Evolutionary conservation across 2,329 filamentous ascomycete species (phyloP).

Genomic region (Fusarium sp.): DNA sequence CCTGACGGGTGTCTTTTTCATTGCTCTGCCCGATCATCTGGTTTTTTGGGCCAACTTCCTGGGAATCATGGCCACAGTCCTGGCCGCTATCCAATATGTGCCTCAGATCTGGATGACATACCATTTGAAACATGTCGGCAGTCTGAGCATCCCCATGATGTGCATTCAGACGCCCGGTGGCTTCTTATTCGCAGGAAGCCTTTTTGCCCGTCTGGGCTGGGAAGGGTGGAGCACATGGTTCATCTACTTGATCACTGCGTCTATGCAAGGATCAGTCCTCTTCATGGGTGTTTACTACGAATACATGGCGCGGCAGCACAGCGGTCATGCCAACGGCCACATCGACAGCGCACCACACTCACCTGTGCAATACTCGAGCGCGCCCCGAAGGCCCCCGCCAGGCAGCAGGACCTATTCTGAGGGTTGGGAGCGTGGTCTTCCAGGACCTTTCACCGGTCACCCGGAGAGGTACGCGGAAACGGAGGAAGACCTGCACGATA

Average conservation of each 20-base stretch:
- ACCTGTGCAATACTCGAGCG: conserved; percentile 41
- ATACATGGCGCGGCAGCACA: conserved; percentile 55
- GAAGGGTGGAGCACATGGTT: conserved; percentile 97
- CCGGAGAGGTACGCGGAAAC: conserved; percentile 63
- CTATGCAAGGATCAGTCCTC: conserved; percentile 84
- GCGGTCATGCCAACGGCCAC: conserved; percentile 37
- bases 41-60: conserved; percentile 86
- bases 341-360: conserved; percentile 44
- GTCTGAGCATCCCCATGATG: conserved; percentile 97
- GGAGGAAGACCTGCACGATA: conserved; percentile 61
- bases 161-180: conserved; percentile 95
- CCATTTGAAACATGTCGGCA: conserved; percentile 84
- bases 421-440: conserved; percentile 62
- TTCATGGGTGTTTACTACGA: conserved; percentile 84
- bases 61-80: conserved; percentile 79
- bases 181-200: conserved; percentile 86
- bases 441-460: conserved; percentile 62
- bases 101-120: conserved; percentile 96
- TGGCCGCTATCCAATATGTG: conserved; percentile 91
- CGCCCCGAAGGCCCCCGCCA: conserved; percentile 48
- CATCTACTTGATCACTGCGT: conserved; percentile 86
- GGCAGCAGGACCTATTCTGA: conserved; percentile 60
- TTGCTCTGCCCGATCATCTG: conserved; percentile 71
- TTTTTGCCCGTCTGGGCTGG: conserved; percentile 81
- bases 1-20: conserved; percentile 74